Conservation (phyloP, 2,329 filamentous ascomycete genomes). For the Colletotrichum australisinense region DNA sequence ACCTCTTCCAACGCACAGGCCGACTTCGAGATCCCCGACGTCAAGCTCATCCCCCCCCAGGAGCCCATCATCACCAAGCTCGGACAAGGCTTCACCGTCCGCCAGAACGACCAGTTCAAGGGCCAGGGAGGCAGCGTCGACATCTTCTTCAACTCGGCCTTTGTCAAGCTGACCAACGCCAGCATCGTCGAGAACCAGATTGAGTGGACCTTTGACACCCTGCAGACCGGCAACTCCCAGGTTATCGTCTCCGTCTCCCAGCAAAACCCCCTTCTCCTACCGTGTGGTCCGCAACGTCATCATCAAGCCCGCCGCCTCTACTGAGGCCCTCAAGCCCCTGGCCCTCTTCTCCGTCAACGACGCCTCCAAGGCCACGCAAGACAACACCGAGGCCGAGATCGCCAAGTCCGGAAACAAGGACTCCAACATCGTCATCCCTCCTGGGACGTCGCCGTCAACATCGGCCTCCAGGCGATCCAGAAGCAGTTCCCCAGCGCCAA, state of each 20-base stretch:
- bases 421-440: not conserved
- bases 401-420: not conserved
- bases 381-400: not conserved
- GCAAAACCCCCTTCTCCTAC: not conserved
- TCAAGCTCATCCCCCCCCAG: not conserved
- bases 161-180: not conserved
- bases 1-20: not conserved
- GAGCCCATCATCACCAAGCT: conserved; percentile 5
- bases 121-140: not conserved
- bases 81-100: not conserved
- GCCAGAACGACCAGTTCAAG: not conserved
- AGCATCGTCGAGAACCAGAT: not conserved
- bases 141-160: not conserved
- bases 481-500: not conserved
- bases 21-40: not conserved
- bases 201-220: not conserved
- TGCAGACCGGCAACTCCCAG: not conserved
- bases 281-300: not conserved
- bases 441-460: not conserved
- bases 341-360: not conserved
- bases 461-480: not conserved
- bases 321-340: not conserved
- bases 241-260: not conserved
- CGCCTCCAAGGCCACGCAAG: not conserved
- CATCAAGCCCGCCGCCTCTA: not conserved